Evolutionary conservation across 345 rosid species (phyloP).

Genomic region (Acer campestre): DNA sequence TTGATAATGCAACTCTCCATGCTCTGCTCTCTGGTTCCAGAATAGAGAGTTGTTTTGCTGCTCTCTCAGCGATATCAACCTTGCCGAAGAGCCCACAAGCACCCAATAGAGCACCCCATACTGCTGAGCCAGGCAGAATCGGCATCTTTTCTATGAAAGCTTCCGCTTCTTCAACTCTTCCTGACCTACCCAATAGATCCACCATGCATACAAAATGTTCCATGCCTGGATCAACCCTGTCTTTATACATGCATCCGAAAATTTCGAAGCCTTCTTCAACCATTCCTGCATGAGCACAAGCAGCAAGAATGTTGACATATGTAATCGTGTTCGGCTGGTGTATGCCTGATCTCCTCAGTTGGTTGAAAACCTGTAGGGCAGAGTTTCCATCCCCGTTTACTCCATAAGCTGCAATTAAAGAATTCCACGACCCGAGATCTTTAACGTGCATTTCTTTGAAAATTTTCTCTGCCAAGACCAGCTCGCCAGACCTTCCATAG

Average conservation of each 20-base stretch:
- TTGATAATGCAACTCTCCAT: conserved; percentile 40
- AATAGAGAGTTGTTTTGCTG: conserved; percentile 18
- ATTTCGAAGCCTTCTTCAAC: conserved; percentile 42
- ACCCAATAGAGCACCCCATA: conserved; percentile 35
- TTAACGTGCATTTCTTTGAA: conserved; percentile 37
- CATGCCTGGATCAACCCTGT: conserved; percentile 34
- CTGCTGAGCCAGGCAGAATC: conserved; percentile 9
- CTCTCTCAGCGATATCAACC: conserved; percentile 25
- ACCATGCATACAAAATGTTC: conserved; percentile 56
- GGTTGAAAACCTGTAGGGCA: conserved; percentile 27
- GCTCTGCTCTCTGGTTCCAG: conserved; percentile 27
- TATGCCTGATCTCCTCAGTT: conserved; percentile 13
- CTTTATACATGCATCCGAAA: conserved; percentile 34
- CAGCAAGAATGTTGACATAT: conserved; percentile 40
- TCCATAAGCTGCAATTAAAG: conserved; percentile 46
- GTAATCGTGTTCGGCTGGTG: conserved; percentile 36
- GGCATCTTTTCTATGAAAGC: conserved; percentile 33
- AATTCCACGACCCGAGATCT: conserved; percentile 50
- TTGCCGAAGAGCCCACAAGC: conserved; percentile 24
- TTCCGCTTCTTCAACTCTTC: conserved; percentile 53
- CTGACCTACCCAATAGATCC: conserved; percentile 57
- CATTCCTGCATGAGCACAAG: conserved; percentile 49
- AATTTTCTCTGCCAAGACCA: conserved; percentile 32
- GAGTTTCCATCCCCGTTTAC: conserved; percentile 37
- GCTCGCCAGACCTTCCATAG: conserved; percentile 48